Conservation (phyloP, 2,329 filamentous ascomycete species). For the Diaporthe longicolla region DNA sequence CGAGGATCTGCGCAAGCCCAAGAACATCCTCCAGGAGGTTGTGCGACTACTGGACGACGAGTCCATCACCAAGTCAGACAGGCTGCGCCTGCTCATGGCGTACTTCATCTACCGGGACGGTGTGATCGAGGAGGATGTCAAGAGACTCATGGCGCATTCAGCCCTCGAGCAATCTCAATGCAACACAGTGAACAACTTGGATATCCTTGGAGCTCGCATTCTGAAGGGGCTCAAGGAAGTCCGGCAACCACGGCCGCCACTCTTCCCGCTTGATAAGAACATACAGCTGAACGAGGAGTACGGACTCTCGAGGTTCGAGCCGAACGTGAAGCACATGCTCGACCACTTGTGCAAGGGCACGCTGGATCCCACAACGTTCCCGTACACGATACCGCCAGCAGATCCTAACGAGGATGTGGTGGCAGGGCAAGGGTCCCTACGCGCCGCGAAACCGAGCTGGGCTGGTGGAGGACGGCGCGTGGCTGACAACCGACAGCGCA, state of each 20-base stretch:
- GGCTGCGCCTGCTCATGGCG: constrained; percentile 86
- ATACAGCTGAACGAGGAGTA: constrained; percentile 79
- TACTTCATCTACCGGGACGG: constrained; percentile 91
- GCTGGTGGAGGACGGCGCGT: constrained; percentile 78
- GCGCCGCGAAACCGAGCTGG: constrained; percentile 95
- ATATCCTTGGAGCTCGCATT: constrained; percentile 83
- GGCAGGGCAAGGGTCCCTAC: constrained; percentile 79
- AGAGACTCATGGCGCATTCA: constrained; percentile 87
- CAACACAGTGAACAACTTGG: constrained; percentile 80
- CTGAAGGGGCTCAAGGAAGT: constrained; percentile 81
- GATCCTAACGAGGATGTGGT: constrained; percentile 73
- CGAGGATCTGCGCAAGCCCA: constrained; percentile 92
- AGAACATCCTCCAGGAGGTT: constrained; percentile 87
- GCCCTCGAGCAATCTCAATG: constrained; percentile 81
- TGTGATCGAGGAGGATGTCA: constrained; percentile 85
- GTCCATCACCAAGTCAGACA: constrained; percentile 77
- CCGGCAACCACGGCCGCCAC: constrained; percentile 72
- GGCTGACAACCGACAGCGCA: constrained; percentile 88
- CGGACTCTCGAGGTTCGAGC: constrained; percentile 88
- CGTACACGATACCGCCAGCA: constrained; percentile 79
- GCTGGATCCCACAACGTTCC: constrained; percentile 77
- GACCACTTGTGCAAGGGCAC: constrained; percentile 79
- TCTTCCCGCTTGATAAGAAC: constrained; percentile 79
- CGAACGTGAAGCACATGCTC: constrained; percentile 85
- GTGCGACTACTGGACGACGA: constrained; percentile 92